A percentile compares a stretch with the other conserved stretches of the same genome.
These are phyloP conservation scores for Ustilago hordei DNA, from an alignment of 1,284 basidiomycete species.

Conservation along the genomic window DNA sequence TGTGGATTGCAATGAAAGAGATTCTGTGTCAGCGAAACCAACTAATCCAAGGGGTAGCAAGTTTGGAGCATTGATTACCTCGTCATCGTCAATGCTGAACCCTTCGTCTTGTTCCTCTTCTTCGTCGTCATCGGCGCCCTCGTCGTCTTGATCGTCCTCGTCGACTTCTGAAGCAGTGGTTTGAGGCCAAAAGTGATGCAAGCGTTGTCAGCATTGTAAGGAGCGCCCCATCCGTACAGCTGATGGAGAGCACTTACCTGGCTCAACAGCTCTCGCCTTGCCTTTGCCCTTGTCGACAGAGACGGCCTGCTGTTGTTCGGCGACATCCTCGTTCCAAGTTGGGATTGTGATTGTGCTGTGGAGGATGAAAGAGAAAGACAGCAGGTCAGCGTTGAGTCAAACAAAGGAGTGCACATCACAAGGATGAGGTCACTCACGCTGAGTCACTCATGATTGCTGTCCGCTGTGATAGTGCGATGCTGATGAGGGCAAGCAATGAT, in stretches of 20 bases:
- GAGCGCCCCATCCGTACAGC: not conserved
- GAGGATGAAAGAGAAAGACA: not conserved
- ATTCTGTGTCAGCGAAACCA: conserved; percentile 3
- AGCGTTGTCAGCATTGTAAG: not conserved
- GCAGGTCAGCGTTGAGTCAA: not conserved
- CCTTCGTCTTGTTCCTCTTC: conserved; percentile 39
- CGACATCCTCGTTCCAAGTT: conserved; percentile 5
- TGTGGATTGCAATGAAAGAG: not conserved
- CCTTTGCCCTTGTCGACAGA: conserved; percentile 52
- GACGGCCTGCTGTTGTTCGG: conserved; percentile 17
- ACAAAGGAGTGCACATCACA: not conserved
- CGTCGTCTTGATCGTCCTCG: conserved; percentile 30
- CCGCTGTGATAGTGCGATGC: not conserved
- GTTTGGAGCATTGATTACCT: conserved; percentile 15
- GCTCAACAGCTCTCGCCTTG: conserved; percentile 45
- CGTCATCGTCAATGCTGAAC: conserved; percentile 47
- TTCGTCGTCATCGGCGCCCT: conserved; percentile 39
- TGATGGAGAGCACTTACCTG: conserved; percentile 26
- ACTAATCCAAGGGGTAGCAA: not conserved
- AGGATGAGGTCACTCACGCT: not conserved
- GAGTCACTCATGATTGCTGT: not conserved
- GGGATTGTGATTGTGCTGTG: conserved; percentile 16
- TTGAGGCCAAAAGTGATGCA: not conserved
- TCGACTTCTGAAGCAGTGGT: not conserved
- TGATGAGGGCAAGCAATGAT: not conserved